Evolutionary conservation across 192 early-diverging fungal species (phyloP).

Genomic region (Coemansia sp.): DNA sequence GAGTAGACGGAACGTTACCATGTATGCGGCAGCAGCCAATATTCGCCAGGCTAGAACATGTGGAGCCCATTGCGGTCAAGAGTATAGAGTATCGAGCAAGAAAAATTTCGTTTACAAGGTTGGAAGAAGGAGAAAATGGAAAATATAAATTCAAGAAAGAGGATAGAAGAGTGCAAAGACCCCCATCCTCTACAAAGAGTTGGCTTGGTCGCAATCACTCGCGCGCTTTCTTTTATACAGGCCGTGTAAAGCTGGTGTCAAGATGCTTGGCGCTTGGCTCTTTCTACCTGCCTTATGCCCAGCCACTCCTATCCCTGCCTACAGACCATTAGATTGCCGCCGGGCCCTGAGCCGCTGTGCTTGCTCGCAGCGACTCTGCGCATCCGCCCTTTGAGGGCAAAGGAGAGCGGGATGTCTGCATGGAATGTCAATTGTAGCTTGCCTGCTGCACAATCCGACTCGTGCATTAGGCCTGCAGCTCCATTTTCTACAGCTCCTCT

Average conservation of each 20-base stretch:
- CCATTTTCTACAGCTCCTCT: background rate
- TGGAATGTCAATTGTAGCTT: background rate
- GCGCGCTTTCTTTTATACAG: background rate
- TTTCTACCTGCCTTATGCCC: background rate
- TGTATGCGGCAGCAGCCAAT: constrained; percentile 22
- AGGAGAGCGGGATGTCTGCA: background rate
- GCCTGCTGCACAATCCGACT: background rate
- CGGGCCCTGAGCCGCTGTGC: background rate
- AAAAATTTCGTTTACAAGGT: background rate
- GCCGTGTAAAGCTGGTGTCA: background rate
- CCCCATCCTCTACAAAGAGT: background rate
- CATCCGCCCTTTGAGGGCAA: background rate
- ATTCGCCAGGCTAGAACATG: constrained; percentile 37
- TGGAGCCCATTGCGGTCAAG: constrained; percentile 25
- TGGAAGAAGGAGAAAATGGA: constrained; percentile 2
- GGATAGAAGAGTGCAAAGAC: background rate
- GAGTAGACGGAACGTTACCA: constrained; percentile 11
- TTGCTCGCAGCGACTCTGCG: background rate
- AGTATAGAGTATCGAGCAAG: background rate
- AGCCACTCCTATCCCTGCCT: background rate
- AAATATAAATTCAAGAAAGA: background rate
- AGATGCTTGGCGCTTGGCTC: background rate
- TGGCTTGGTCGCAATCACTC: background rate
- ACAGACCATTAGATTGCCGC: background rate
- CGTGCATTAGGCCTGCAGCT: background rate